Conservation (phyloP, 257 asterid genomes). For the Rauvolfia tetraphylla region DNA sequence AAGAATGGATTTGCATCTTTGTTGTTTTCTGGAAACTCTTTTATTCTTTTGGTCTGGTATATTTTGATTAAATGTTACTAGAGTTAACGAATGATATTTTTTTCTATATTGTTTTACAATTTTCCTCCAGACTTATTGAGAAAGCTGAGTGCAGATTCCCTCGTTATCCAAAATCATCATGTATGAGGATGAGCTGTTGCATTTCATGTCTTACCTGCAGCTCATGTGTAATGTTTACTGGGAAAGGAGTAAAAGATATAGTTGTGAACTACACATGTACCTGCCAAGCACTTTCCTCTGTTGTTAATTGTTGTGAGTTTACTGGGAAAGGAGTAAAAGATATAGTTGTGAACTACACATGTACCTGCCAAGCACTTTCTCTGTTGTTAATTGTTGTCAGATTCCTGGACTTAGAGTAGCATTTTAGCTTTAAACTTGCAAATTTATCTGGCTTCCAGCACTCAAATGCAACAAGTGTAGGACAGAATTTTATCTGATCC, state of each 20-base stretch:
- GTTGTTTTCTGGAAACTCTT: not conserved
- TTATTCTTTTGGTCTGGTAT: not conserved
- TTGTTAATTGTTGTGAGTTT: slow-evolving; percentile 8
- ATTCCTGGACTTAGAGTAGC: not conserved
- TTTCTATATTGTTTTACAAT: slow-evolving; percentile 37
- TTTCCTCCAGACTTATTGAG: slow-evolving; percentile 73
- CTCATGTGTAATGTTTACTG: not conserved
- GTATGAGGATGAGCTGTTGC: slow-evolving; percentile 30
- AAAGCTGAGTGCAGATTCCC: slow-evolving; percentile 78
- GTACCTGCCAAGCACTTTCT: not conserved
- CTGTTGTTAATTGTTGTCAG: slow-evolving; percentile 6
- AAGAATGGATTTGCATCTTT: not conserved
- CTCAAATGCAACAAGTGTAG: not conserved
- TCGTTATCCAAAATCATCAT: slow-evolving; percentile 79
- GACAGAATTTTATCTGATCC: not conserved
- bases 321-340: not conserved
- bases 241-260: not conserved
- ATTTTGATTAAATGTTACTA: not conserved
- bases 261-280: not conserved
- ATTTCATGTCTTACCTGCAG: not conserved
- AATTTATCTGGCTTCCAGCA: not conserved
- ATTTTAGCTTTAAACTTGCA: not conserved
- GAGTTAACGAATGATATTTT: slow-evolving; percentile 13
- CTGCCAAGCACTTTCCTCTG: not conserved
- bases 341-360: not conserved